Evolutionary conservation across 2,329 filamentous ascomycete genomes (phyloP), one percentile per base, ranked within the genome.

Genomic region (Neophaeococcomyces aloes): DNA sequence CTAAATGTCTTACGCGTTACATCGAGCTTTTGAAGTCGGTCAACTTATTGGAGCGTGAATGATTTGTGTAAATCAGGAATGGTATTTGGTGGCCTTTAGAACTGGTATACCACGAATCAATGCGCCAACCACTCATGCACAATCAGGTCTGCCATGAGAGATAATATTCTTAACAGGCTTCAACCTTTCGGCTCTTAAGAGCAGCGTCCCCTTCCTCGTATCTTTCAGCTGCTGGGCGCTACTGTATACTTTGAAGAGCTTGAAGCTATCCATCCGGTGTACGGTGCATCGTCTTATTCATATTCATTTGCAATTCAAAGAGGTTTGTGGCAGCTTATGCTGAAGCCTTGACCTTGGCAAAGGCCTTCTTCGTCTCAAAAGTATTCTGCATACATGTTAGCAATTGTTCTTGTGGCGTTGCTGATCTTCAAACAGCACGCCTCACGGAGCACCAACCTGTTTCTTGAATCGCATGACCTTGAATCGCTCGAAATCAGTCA

Each of bases 401-500:
- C 30, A 35, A 18, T 19, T 32, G 42, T 18, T 23, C 7, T 7
- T 38, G 13, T 23, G 8, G 5, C 35, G 10, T 21, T 32, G 17
- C 32, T 13, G 10, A 13, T 34, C 7, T 13, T n/a, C 18, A 25
- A 6, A 30, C 8, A 4, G 39, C 30, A 11, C 18, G 7, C 21
- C 4, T 38, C 17, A 15, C 6, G 13, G n/a, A 19, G 25, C 27
- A 74, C 76, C 58, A 66, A 88, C 86, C 83, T 95, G 88, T 82
- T 98, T 98, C 83, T 89, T 93, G 74, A 96, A 78, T 72, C 89
- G 83, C 80, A 96, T 78, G 63, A 96, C 91, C 85, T 98, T 95
- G 86, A 96, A 98, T 70, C 91, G 83, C 78, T 98, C 91, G 67
- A 98, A 98, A 79, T 98, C 91, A 72, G 82, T 93, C 58, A 98